These are phyloP conservation scores for Solanum dulcamara DNA, from an alignment of 257 asterid species.

Conservation along the genomic window DNA sequence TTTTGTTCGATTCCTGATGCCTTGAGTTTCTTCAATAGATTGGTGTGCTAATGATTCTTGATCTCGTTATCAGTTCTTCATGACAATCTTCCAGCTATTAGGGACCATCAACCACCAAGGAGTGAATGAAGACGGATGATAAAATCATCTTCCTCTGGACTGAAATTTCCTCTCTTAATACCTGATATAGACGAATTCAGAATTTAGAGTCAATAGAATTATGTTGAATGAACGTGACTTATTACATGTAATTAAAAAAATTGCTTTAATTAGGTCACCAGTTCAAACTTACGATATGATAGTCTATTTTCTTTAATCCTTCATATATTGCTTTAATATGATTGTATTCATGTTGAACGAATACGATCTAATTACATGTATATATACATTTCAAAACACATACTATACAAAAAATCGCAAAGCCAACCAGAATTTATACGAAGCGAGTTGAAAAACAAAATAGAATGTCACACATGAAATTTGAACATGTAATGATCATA, in stretches of 20 bases:
- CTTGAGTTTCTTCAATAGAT: background rate
- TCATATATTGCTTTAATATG: background rate
- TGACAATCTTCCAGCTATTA: background rate
- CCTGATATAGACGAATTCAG: background rate
- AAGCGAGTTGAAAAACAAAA: no score
- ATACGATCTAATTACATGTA: no score
- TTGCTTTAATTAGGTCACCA: background rate
- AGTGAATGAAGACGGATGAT: background rate
- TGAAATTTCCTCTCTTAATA: constrained; percentile 2
- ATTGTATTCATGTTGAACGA: background rate
- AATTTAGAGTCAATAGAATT: background rate
- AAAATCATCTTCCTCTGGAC: background rate
- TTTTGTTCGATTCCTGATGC: background rate
- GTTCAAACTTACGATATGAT: background rate
- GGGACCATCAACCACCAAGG: constrained; percentile 1
- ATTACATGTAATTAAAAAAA: background rate
- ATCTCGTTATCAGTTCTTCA: constrained; percentile 4
- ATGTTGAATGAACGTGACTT: background rate
- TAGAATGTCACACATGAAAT: background rate
- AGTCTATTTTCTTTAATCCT: no score
- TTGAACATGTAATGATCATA: background rate
- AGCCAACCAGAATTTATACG: background rate
- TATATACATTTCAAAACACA: background rate
- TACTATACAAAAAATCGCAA: no score
- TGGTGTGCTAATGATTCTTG: background rate